Evolutionary conservation across 495 filamentous ascomycete species (phyloP).

Genomic region (Hyphodiscus hymeniophilus): DNA sequence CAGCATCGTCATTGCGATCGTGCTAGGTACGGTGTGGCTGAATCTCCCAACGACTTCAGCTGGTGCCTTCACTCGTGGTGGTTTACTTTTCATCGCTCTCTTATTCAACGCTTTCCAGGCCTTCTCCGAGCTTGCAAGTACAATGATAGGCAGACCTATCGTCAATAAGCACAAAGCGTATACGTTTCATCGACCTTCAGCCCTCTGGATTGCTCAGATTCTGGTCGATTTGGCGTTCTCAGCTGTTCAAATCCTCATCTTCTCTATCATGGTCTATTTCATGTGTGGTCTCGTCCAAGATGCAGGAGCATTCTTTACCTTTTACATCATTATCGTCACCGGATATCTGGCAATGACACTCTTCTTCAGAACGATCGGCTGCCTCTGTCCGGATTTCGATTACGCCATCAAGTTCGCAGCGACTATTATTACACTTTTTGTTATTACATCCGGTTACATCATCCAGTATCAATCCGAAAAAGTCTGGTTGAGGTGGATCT

Average conservation of each 20-base stretch:
- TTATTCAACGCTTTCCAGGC: conserved; percentile 78
- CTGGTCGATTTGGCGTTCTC: conserved; percentile 69
- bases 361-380: conserved; percentile 71
- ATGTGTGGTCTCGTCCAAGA: conserved; percentile 61
- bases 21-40: conserved; percentile 72
- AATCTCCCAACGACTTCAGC: conserved; percentile 55
- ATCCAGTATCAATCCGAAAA: conserved; percentile 47
- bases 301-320: conserved; percentile 77
- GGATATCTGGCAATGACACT: conserved; percentile 72
- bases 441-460: conserved; percentile 71
- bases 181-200: conserved; percentile 75
- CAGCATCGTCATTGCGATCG: conserved; percentile 65
- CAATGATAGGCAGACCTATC: conserved; percentile 64
- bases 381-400: conserved; percentile 75
- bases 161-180: conserved; percentile 78
- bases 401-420: conserved; percentile 76
- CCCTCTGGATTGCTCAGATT: conserved; percentile 69
- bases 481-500: conserved; percentile 53
- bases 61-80: conserved; percentile 49
- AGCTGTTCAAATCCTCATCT: conserved; percentile 59
- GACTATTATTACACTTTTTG: conserved; percentile 67
- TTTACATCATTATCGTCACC: conserved; percentile 36
- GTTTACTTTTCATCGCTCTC: conserved; percentile 60
- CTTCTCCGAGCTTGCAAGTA: conserved; percentile 63
- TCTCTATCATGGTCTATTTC: conserved; percentile 71